Base-by-base conservation (phyloP, 2,329 filamentous ascomycete species). In the Cryphonectria japonica region DNA sequence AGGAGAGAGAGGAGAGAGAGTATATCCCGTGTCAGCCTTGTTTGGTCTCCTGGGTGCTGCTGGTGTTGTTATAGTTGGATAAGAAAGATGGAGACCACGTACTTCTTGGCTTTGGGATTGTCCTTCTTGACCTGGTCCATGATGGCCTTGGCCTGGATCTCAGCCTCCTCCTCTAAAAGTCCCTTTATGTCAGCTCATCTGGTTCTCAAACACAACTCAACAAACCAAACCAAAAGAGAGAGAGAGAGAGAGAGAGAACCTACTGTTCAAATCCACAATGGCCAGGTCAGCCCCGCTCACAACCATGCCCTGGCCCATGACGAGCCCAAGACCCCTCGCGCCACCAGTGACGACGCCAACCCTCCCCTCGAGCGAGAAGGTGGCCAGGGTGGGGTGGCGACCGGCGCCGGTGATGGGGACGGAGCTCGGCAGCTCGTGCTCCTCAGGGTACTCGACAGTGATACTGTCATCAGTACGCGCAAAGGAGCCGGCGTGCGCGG, bases 251-350 rank as follows among this genome's bases (percentile, higher is more conserved):
- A 59, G 22, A 1, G 50, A 19, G 26, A 57, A 43, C 26, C 26
- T 4, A 95, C 93, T 92, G 83, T 98, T 97, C 84, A 98, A 85
- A 80, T 98, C 95, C 57, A 98, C 94, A 81, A 98, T 93, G 59
- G 95, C 95, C 73, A 98, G 86, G 80, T 97, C 91, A 13, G 93
- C 93, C 67, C 95, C 95, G 68, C 93, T 96, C 68, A 93, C 91
- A 68, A 97, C 92, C 81, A 97, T 89, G 63, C 93, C 94, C 84
- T 97, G 94, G 67, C 92, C 93, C 92, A 98, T 98, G 76, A 97
- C 94, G 73, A 98, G 85, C 54, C 95, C 95, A 71, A 98, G 82
- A 9, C 95, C 95, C 78, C 95, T 87, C 37, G 95, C 95, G 78
- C 95, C 95, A 67, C 95, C 95, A 0, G 95, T 98, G 54, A 98